Evolutionary conservation across 2,329 filamentous ascomycete genomes (phyloP), one percentile per base, ranked within the genome.

Genomic region (Pestalotiopsis sp.): DNA sequence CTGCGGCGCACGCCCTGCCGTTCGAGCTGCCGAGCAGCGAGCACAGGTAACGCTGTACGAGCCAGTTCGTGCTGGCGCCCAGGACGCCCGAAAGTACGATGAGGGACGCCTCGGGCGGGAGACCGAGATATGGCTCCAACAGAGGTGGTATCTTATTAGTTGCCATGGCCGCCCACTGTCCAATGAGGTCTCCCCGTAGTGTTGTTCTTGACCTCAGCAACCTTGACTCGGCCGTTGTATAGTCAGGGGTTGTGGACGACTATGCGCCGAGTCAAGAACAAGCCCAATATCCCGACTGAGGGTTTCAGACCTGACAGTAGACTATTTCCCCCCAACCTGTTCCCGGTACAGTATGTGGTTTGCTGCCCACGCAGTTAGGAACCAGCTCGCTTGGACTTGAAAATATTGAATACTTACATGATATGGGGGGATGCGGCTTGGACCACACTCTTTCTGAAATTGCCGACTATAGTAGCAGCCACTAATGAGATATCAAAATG

Each of bases 1-100:
- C 57, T 68, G 59, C 67, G 23, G 60, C 62, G 39, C 20, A 56
- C 49, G 31, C 59, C 49, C 59, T 64, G 62, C 61, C 38, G 20
- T 69, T 68, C 68, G 70, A 71, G 57, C 66, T 68, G 11, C 71
- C 69, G 68, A 88, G 81, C 6, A 83, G 79, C n/a, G 82, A 80
- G 75, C 83, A 83, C 3, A 91, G 77, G 74, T 87, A 86, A 49
- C 89, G 84, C 61, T 90, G 79, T 25, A 90, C 79, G 38, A 92
- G 87, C 90, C 90, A 92, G 79, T 91, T 91, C 2, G 89, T 83
- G 70, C 84, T 87, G 20, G 89, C 88, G 61, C 88, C 88, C 13
- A 91, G 83, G 38, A 93, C 90, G 70, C 87, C 88, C 17, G 92
- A 94, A 66, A 95, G 80, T 13, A 94, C 85, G 23, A 89, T 82